Percentiles rank a stretch among this genome's conserved stretches.
Evolutionary conservation across 2,329 filamentous ascomycete genomes (phyloP).

Genomic region (Calonectria ilicicola): DNA sequence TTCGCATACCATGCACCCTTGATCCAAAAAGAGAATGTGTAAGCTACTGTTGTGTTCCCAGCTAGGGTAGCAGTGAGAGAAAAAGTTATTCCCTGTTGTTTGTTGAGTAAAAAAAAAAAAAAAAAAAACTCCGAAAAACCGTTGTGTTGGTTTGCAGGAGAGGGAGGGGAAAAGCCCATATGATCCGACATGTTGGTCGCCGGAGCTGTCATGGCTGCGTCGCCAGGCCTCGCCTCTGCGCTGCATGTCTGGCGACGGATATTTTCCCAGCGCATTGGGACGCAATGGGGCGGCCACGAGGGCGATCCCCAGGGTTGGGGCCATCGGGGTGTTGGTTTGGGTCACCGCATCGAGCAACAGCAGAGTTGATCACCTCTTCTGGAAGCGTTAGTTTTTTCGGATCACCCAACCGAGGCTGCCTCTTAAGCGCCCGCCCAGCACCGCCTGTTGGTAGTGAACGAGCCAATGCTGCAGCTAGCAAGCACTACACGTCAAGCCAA

Average conservation of each 20-base stretch:
- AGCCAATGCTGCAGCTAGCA: not conserved
- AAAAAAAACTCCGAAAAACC: too few species aligned
- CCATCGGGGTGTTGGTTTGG: not conserved
- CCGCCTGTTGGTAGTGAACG: not conserved
- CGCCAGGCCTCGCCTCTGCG: conserved; percentile 8
- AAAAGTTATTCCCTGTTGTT: not conserved
- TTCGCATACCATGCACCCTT: not conserved
- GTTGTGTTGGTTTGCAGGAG: not conserved
- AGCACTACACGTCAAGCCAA: not conserved
- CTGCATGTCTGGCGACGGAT: not conserved
- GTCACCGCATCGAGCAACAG: not conserved
- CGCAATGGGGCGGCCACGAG: conserved; percentile 2
- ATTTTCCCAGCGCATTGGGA: not conserved
- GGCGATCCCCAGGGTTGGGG: not conserved
- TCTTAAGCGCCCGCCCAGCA: not conserved
- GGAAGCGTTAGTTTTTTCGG: not conserved
- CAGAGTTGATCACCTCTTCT: conserved; percentile 2
- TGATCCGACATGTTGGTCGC: conserved; percentile 3
- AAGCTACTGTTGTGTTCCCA: not conserved
- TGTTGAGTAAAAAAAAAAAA: not conserved
- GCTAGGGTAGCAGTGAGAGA: not conserved
- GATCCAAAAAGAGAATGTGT: not conserved
- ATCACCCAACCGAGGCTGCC: not conserved
- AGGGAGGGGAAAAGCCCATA: not conserved
- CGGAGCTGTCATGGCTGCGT: not conserved